Base-by-base conservation (phyloP, 2,329 filamentous ascomycete species). In the Ambrosiella cleistominuta region DNA sequence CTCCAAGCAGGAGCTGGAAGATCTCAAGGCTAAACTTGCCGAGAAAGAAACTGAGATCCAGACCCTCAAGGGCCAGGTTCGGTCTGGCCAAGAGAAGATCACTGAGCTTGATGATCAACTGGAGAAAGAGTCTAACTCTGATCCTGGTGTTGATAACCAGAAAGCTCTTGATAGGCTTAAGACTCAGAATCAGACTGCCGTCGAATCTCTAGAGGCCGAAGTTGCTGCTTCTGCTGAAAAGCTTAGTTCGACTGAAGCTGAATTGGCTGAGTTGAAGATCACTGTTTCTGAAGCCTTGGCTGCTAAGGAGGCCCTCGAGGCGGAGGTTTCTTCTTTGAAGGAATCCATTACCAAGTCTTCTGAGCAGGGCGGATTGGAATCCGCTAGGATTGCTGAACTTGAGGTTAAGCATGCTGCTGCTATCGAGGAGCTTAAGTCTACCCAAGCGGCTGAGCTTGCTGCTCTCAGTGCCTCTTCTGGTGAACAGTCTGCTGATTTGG, bases 21-120 rank as follows among this genome's bases (percentile, higher is more conserved):
- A 79, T 51, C 71, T 84, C 49, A 83, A 80, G 70, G 67, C 71
- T 7, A 81, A 82, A 68, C 70, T 84, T 19, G 71, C 72, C 3
- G 73, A 78, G 38, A 80, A 78, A 62, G 79, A 83, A 64, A 67
- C 73, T 6, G 77, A 81, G 64, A 76, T 83, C 8, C 73, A 76
- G 57, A 68, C 75, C 11, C 72, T 83, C 37, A 80, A 78, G 66
- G 70, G 72, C 5, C 75, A 83, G 63, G 74, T 83, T 54, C 69
- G 74, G 59, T 68, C 74, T 7, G 79, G 77, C 0, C 71, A 81
- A 64, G 75, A 74, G 55, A 81, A 76, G 64, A 72, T 83, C 57
- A 65, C 72, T 1, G 73, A 78, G 62, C 71, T 83, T 17, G 74
- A 72, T 58, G 74, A 77, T 54, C 73, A 79, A 67, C 68, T 77